These are phyloP conservation scores for Ceratocystis colombiana DNA, from an alignment of 2,329 filamentous ascomycete species.

Conservation along the genomic window DNA sequence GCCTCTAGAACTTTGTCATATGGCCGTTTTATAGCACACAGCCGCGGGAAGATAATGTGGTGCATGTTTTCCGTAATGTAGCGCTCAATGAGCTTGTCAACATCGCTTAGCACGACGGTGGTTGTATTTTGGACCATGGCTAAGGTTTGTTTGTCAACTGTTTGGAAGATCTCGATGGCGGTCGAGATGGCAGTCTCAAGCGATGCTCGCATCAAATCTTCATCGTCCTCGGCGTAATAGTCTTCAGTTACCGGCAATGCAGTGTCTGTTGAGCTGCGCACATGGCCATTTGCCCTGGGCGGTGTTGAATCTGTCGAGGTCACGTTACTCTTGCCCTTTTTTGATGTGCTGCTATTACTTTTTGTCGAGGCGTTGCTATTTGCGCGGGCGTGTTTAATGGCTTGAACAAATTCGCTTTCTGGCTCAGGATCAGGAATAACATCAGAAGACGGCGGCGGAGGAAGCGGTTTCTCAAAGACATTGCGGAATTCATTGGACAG, in stretches of 20 bases:
- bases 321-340: slow-evolving; percentile 32
- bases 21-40: slow-evolving; percentile 64
- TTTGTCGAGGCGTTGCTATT: slow-evolving; percentile 29
- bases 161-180: slow-evolving; percentile 91
- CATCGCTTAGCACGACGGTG: slow-evolving; percentile 79
- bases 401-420: slow-evolving; percentile 46
- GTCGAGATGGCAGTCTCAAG: slow-evolving; percentile 85
- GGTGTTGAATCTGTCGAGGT: background rate
- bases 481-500: slow-evolving; percentile 81
- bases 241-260: slow-evolving; percentile 47
- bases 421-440: slow-evolving; percentile 46
- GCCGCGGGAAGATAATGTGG: slow-evolving; percentile 71
- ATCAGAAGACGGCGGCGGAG: slow-evolving; percentile 38
- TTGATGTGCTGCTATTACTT: slow-evolving; percentile 28
- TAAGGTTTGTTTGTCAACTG: slow-evolving; percentile 89
- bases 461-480: slow-evolving; percentile 75
- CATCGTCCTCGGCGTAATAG: slow-evolving; percentile 76
- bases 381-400: slow-evolving; percentile 47
- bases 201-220: slow-evolving; percentile 78
- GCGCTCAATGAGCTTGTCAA: slow-evolving; percentile 88
- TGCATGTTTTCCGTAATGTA: slow-evolving; percentile 93
- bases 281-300: background rate
- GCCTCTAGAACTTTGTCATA: slow-evolving; percentile 83
- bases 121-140: slow-evolving; percentile 87
- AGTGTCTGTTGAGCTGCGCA: slow-evolving; percentile 24